phyloP scores from a whole-genome alignment of 2,329 filamentous ascomycete genomes.

The Sordariomycetes sp. region DNA sequence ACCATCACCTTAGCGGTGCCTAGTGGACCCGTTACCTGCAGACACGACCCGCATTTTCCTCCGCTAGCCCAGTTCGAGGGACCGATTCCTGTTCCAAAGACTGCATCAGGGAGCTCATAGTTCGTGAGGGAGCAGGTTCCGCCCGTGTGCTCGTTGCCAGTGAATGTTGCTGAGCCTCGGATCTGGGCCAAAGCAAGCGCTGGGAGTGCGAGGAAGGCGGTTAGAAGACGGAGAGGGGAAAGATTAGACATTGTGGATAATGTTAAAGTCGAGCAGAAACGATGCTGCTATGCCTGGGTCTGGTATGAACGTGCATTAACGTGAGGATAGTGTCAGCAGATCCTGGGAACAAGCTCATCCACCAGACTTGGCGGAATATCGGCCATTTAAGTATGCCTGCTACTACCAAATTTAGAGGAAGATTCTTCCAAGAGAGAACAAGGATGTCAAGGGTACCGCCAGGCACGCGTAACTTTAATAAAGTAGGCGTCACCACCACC shows the following conservation, averaged over 20 bases:
- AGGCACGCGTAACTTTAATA: too few species aligned
- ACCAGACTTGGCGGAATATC: too few species aligned
- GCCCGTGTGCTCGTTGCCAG: conserved; percentile 3
- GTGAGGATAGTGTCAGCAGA: too few species aligned
- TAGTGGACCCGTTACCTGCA: conserved; percentile 7
- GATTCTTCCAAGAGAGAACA: too few species aligned
- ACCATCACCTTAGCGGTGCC: conserved; percentile 10
- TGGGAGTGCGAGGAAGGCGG: neutral
- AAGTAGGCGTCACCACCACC: too few species aligned
- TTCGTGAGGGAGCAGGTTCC: conserved; percentile 9
- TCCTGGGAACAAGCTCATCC: too few species aligned
- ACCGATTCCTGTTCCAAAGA: conserved; percentile 9
- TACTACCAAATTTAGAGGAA: too few species aligned
- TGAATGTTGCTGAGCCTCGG: conserved; percentile 7
- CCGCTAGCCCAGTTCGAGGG: conserved; percentile 8
- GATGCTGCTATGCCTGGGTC: neutral
- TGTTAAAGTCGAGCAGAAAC: neutral
- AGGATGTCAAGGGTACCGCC: too few species aligned
- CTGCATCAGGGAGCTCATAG: conserved; percentile 7
- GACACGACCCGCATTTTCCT: conserved; percentile 8
- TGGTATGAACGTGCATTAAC: neutral
- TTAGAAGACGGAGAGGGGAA: neutral
- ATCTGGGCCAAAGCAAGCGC: neutral
- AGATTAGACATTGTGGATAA: neutral
- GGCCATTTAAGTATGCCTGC: too few species aligned